phyloP scores from a whole-genome alignment of 1,284 basidiomycete genomes.

The Rhodotorula sp. region DNA sequence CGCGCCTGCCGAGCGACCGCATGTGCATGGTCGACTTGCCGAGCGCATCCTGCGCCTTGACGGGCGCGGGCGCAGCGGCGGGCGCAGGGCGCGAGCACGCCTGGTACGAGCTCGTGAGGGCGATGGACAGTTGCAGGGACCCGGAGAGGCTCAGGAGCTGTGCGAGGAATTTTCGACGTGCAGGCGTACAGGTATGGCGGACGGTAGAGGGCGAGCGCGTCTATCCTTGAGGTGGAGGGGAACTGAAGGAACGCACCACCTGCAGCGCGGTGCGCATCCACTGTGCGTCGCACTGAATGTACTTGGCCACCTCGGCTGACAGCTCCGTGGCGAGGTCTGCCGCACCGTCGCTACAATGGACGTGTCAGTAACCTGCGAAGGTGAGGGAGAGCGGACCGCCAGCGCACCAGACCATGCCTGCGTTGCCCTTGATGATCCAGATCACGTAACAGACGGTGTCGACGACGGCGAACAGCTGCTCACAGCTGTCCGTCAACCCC shows the following conservation, averaged over 20 bases:
- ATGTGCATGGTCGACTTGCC: background rate
- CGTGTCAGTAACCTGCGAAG: background rate
- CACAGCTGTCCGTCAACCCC: background rate
- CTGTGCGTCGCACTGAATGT: slow-evolving; percentile 1
- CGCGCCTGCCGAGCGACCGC: background rate
- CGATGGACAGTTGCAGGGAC: slow-evolving; percentile 13
- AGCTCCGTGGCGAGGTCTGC: background rate
- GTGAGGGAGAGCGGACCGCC: no score
- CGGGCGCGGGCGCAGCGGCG: background rate
- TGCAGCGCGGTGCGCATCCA: slow-evolving; percentile 8
- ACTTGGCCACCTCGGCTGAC: background rate
- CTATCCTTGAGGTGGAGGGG: no score
- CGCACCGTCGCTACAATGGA: background rate
- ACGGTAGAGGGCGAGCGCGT: background rate
- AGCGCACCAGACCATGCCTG: slow-evolving; percentile 9
- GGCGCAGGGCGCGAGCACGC: background rate
- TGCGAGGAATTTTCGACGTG: background rate
- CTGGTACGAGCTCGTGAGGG: background rate
- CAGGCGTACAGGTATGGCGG: background rate
- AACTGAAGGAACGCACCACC: background rate
- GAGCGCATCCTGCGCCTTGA: background rate
- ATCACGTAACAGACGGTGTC: slow-evolving; percentile 5
- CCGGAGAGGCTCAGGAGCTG: slow-evolving; percentile 12
- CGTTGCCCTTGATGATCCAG: slow-evolving; percentile 1
- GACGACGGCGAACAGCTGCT: slow-evolving; percentile 4